phyloP scores from a whole-genome alignment of 352 stramenopile species.

The Phytophthora brassicae region DNA sequence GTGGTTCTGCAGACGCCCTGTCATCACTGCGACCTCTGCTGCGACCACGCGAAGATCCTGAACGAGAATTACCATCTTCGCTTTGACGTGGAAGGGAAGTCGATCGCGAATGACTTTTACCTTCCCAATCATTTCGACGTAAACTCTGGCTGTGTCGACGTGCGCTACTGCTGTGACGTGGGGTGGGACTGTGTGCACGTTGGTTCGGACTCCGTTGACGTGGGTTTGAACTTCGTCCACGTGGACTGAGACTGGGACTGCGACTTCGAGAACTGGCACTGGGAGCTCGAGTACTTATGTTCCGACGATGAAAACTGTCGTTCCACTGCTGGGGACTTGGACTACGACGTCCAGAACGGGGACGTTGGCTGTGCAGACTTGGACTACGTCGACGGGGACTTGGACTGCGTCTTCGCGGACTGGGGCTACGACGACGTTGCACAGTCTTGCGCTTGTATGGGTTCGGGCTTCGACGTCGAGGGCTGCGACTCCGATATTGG shows the following conservation, averaged over 20 bases:
- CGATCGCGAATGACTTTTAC: conserved; percentile 26
- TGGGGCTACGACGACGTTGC: conserved; percentile 7
- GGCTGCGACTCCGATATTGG: conserved; percentile 13
- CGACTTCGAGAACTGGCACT: conserved; percentile 3
- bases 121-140: conserved; percentile 6
- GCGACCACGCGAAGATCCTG: conserved; percentile 23
- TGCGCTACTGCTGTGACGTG: conserved; percentile 10
- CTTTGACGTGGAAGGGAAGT: conserved; percentile 13
- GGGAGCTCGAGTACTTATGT: not conserved
- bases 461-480: conserved; percentile 6
- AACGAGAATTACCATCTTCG: conserved; percentile 16
- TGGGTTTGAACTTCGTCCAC: conserved; percentile 7
- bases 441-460: not conserved
- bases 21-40: conserved; percentile 16
- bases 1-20: not conserved
- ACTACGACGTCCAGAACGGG: conserved; percentile 3
- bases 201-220: conserved; percentile 6
- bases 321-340: not conserved
- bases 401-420: conserved; percentile 6
- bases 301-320: not conserved
- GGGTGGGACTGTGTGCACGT: conserved; percentile 6
- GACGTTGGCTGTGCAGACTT: conserved; percentile 7
- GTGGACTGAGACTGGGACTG: conserved; percentile 1
- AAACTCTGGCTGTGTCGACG: conserved; percentile 15
- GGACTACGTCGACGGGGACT: conserved; percentile 4